Base-by-base conservation (phyloP, 208 protist genomes). In the Leishmania aethiopica region DNA sequence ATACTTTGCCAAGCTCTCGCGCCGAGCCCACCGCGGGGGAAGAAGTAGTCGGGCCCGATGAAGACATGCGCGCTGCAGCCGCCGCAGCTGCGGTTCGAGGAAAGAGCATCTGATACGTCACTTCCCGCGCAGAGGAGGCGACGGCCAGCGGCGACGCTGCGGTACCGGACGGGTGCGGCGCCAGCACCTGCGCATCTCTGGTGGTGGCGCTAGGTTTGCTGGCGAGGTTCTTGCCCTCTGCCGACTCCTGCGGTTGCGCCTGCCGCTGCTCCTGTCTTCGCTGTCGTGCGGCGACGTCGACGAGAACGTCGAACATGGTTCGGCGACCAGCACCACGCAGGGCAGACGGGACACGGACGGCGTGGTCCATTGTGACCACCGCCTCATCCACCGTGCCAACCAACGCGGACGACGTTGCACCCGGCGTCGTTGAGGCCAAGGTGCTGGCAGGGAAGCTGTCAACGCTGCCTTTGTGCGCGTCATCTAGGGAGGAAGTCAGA, bases 221-320 rank as follows among this genome's bases (percentile, higher is more conserved):
- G 28, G n/a, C 32, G 35, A 17, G 4, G 19, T 35, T 77, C n/a
- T 64, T 57, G 28, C 6, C 37, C 49, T 78, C 55, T 51, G 57
- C 67, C 0, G 35, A 35, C 40, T 69, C 55, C 19, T 35, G 75
- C 62, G 13, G 57, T 45, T 32, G 51, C 57, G 60, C 42, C 35
- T 45, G 19, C 45, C 42, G 11, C 67, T 45, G n/a, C 7, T 49
- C 69, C n/a, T 55, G 19, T 55, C 35, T 17, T 37, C 75, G 57
- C 75, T 78, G 35, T 11, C 25, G n/a, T 40, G 53, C 75, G 15
- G 49, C 62, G n/a, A 84, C 32, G 51, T 89, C 75, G 4, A 74
- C 69, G 47, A 96, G 72, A 37, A 94, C 82, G 75, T 96, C 92
- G 55, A 92, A 85, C 93, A 96, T 94, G n/a, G 93, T 94, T 45